Percentiles rank a stretch among this genome's conserved stretches.
Evolutionary conservation across 176 grass and related monocot species (phyloP).

Genomic region (Saccharum spontaneum): DNA sequence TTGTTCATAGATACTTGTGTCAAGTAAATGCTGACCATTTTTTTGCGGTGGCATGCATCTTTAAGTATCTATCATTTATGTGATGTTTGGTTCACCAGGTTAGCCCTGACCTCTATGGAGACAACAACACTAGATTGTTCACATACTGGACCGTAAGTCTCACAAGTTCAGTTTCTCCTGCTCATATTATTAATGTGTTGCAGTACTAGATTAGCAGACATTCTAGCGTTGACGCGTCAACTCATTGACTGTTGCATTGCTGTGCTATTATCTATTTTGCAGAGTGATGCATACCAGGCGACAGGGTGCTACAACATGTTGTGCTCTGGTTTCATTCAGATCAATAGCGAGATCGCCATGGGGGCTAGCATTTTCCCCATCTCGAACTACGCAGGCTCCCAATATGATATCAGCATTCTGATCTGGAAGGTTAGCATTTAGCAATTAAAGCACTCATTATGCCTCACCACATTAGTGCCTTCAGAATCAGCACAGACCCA

Average conservation of each 20-base stretch:
- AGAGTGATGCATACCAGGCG: slow-evolving; percentile 82
- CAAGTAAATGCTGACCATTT: neutral
- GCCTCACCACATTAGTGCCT: slow-evolving; percentile 16
- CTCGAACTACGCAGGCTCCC: slow-evolving; percentile 56
- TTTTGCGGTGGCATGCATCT: neutral
- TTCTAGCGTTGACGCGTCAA: neutral
- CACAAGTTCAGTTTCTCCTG: neutral
- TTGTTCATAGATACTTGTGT: neutral
- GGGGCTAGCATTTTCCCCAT: slow-evolving; percentile 73
- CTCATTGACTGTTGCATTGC: neutral
- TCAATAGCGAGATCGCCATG: slow-evolving; percentile 77
- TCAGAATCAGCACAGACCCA: slow-evolving; percentile 22
- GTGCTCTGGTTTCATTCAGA: slow-evolving; percentile 83
- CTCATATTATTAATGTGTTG: neutral
- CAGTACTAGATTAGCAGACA: neutral
- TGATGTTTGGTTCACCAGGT: slow-evolving; percentile 57
- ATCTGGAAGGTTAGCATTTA: slow-evolving; percentile 83
- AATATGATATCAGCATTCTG: slow-evolving; percentile 86
- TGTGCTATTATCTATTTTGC: neutral
- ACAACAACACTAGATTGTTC: slow-evolving; percentile 80
- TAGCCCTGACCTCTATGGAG: slow-evolving; percentile 70
- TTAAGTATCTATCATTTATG: slow-evolving; percentile 8
- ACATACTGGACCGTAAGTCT: slow-evolving; percentile 84
- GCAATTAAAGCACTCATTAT: slow-evolving; percentile 4
- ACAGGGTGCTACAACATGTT: slow-evolving; percentile 86